Base-by-base conservation (phyloP, 768 basidiomycete genomes). In the Leccinum boreale region DNA sequence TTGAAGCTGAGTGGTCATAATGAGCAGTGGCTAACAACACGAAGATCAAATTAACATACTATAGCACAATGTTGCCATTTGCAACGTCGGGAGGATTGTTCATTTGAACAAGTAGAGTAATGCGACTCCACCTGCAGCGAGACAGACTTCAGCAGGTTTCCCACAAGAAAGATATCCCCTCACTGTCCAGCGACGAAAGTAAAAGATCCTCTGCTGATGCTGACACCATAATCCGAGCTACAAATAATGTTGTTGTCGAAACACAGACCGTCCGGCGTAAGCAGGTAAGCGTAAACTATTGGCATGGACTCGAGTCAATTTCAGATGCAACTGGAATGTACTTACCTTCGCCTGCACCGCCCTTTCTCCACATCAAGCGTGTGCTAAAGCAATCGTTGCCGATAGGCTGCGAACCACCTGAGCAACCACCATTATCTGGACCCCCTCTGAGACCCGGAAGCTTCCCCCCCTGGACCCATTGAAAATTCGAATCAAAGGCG, bases 241-340 rank as follows among this genome's bases (percentile, higher is more conserved):
- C 92, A 93, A 28, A 73, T 78, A 51, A 92, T 77, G 46, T 78
- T 73, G 44, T 70, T 67, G 21, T 83, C 72, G 6, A 73, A 74
- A 65, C 89, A 92, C 10, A 93, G 67, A 49, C 75, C 73, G 66
- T 86, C 82, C 6, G 84, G 74, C 1, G 80, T 78, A 4, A 88
- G 86, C 49, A 92, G 83, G 67, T 95, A 94, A 10, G 88, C 87
- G 70, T 93, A 94, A 9, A 88, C 91, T 92, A 65, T 49, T 33
- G 50, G 56, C 12, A 5, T 21, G 33, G 26, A 48, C 42, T 58
- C 57, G 46, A 59, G 29, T 36, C 39, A 26, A 21, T 55, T 47
- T 12, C 12, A 14, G 26, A 50, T 6, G 33, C 49, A 39, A 19
- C 7, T 24, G 47, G 33, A 36, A 48, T 45, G 8, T 9, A 69